A percentile compares a stretch with the other conserved stretches of the same genome.
phyloP scores from a whole-genome alignment of 2,329 filamentous ascomycete genomes.

The Claviceps pazoutovae region DNA sequence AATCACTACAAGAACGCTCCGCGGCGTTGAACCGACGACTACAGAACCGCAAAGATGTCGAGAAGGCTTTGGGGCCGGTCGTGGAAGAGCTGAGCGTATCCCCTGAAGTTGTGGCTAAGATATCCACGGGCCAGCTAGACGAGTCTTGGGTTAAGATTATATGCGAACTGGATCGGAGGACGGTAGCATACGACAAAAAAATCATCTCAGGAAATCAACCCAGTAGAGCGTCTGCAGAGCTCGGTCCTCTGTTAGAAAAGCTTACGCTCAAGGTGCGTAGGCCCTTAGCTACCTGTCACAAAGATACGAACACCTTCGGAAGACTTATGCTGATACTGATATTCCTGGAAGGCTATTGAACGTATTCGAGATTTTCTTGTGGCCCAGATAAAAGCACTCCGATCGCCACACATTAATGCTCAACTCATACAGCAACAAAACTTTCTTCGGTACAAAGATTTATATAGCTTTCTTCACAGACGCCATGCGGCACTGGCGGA shows the following conservation, averaged over 20 bases:
- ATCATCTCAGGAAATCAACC: conserved; percentile 39
- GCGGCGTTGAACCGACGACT: conserved; percentile 69
- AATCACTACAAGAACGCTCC: conserved; percentile 79
- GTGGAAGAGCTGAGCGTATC: conserved; percentile 88
- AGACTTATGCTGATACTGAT: neutral
- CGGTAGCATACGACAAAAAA: conserved; percentile 56
- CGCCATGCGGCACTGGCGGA: conserved; percentile 74
- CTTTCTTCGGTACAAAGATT: conserved; percentile 75
- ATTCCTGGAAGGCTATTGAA: conserved; percentile 54
- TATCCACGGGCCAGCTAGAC: conserved; percentile 79
- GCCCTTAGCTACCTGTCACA: neutral
- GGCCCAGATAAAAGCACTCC: conserved; percentile 81
- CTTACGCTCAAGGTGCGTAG: conserved; percentile 58
- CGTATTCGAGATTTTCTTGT: conserved; percentile 91
- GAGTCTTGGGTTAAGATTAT: conserved; percentile 76
- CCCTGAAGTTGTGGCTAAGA: conserved; percentile 68
- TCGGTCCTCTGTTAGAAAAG: conserved; percentile 73
- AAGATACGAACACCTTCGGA: neutral
- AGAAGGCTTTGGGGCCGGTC: conserved; percentile 72
- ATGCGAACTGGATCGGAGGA: conserved; percentile 69
- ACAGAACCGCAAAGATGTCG: conserved; percentile 78
- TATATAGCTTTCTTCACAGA: conserved; percentile 72
- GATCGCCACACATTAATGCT: conserved; percentile 91
- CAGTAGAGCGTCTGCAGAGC: conserved; percentile 67
- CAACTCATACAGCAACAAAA: conserved; percentile 93